phyloP scores from a whole-genome alignment of 352 stramenopile species.

The Saprolegnia diclina region DNA sequence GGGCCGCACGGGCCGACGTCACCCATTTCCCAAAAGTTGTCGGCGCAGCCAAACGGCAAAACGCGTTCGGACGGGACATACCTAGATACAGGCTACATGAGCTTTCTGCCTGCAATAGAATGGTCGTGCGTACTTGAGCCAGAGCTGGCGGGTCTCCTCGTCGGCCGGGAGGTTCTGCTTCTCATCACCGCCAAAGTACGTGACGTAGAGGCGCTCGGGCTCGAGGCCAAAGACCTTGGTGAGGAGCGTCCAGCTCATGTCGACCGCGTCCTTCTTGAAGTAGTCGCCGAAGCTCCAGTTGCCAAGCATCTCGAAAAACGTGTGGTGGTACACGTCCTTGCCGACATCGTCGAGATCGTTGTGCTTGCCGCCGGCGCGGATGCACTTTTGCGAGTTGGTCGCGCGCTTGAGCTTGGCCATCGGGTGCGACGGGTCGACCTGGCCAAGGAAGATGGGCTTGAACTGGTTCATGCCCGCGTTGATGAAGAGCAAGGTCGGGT shows the following conservation, averaged over 20 bases:
- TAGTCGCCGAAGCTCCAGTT: slow-evolving; percentile 99
- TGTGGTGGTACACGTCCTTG: slow-evolving; percentile 99
- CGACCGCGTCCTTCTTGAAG: slow-evolving; percentile 98
- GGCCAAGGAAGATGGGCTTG: slow-evolving; percentile 99
- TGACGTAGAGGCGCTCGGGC: slow-evolving; percentile 92
- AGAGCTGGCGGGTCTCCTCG: slow-evolving; percentile 90
- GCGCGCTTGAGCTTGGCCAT: slow-evolving; percentile 90
- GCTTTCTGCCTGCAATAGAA: neutral
- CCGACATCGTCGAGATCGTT: slow-evolving; percentile 99
- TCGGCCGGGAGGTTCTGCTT: slow-evolving; percentile 71
- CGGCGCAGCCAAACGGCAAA: slow-evolving; percentile 92
- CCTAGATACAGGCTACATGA: neutral
- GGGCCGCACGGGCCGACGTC: slow-evolving; percentile 98
- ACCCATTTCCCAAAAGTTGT: slow-evolving; percentile 99
- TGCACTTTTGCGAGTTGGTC: slow-evolving; percentile 99
- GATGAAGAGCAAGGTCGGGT: slow-evolving; percentile 98
- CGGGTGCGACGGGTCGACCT: slow-evolving; percentile 90
- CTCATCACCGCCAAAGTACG: slow-evolving; percentile 97
- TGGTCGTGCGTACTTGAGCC: slow-evolving; percentile 65
- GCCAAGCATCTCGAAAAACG: slow-evolving; percentile 99
- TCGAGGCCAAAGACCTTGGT: slow-evolving; percentile 95
- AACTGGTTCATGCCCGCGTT: slow-evolving; percentile 99
- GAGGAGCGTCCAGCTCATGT: slow-evolving; percentile 95
- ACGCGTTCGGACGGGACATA: slow-evolving; percentile 85
- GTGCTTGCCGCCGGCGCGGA: slow-evolving; percentile 98